These are phyloP conservation scores for Xylariaceae sp. DNA, from an alignment of 2,329 filamentous ascomycete genomes.

Conservation along the genomic window DNA sequence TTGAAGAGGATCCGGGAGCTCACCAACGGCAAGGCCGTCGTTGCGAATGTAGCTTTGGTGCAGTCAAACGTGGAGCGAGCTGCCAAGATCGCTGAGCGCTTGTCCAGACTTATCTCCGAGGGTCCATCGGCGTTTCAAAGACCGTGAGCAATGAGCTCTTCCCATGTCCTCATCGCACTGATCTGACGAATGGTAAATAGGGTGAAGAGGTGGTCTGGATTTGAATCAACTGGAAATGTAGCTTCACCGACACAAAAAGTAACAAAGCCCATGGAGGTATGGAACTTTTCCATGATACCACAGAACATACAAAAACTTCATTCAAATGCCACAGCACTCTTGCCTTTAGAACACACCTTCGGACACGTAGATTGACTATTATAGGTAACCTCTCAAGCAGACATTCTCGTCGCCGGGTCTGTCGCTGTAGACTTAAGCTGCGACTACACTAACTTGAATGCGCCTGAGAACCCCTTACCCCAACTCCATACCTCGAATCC, in stretches of 20 bases:
- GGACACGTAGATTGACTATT: slow-evolving; percentile 16
- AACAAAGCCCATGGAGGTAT: slow-evolving; percentile 21
- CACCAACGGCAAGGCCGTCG: slow-evolving; percentile 64
- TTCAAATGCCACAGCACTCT: neutral
- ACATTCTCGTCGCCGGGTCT: slow-evolving; percentile 85
- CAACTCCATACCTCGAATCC: slow-evolving; percentile 79
- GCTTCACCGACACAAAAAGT: slow-evolving; percentile 14
- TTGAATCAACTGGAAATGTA: slow-evolving; percentile 10
- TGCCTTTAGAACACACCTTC: neutral
- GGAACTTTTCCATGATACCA: slow-evolving; percentile 5
- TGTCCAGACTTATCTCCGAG: slow-evolving; percentile 41
- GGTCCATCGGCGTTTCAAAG: slow-evolving; percentile 22
- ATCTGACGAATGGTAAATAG: slow-evolving; percentile 25
- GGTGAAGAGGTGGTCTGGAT: slow-evolving; percentile 18
- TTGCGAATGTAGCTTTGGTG: slow-evolving; percentile 64
- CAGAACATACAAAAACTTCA: neutral
- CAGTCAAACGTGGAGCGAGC: slow-evolving; percentile 50
- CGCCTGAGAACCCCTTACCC: slow-evolving; percentile 35
- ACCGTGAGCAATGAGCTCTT: slow-evolving; percentile 30
- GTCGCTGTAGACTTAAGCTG: slow-evolving; percentile 84
- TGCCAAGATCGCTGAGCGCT: slow-evolving; percentile 49
- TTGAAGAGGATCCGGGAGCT: slow-evolving; percentile 73
- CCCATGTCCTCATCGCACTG: neutral
- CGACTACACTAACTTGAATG: slow-evolving; percentile 52
- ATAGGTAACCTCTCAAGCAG: slow-evolving; percentile 36